A percentile compares a stretch with the other conserved stretches of the same genome.
These are phyloP conservation scores for Boletus sp. DNA, from an alignment of 768 basidiomycete genomes.

Conservation along the genomic window DNA sequence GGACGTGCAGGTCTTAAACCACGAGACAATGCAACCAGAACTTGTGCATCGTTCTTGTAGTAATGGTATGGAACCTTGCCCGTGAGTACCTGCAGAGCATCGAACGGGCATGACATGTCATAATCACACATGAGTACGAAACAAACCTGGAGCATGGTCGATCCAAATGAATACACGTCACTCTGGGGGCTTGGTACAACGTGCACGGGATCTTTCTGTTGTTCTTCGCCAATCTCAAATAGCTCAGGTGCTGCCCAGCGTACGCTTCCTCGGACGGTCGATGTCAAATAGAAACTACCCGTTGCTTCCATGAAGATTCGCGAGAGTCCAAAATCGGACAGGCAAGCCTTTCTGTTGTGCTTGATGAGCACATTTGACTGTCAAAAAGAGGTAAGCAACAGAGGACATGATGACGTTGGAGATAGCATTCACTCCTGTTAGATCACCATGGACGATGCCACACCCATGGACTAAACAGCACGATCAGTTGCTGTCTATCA, in stretches of 20 bases:
- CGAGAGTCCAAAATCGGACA: slow-evolving; percentile 40
- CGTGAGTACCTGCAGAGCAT: slow-evolving; percentile 26
- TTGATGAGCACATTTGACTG: slow-evolving; percentile 39
- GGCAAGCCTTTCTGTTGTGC: slow-evolving; percentile 26
- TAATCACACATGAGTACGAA: not conserved
- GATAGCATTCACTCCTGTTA: slow-evolving; percentile 38
- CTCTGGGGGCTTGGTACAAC: slow-evolving; percentile 21
- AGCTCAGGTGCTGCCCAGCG: slow-evolving; percentile 48
- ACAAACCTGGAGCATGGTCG: slow-evolving; percentile 31
- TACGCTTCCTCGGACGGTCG: slow-evolving; percentile 42
- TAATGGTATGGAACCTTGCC: slow-evolving; percentile 24
- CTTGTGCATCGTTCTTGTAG: slow-evolving; percentile 24
- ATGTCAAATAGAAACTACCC: slow-evolving; percentile 25
- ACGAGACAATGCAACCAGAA: slow-evolving; percentile 19
- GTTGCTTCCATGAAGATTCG: slow-evolving; percentile 26
- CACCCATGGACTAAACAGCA: slow-evolving; percentile 14
- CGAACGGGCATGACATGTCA: not conserved
- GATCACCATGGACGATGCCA: slow-evolving; percentile 43
- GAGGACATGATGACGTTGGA: not conserved
- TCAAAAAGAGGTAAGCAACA: not conserved
- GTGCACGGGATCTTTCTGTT: slow-evolving; percentile 14
- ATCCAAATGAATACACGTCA: slow-evolving; percentile 46
- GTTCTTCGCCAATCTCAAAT: slow-evolving; percentile 32
- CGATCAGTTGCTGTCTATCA: not conserved
- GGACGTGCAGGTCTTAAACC: slow-evolving; percentile 13